Base-by-base conservation (phyloP, 768 basidiomycete genomes). In the Rhizopogon vinicolor region DNA sequence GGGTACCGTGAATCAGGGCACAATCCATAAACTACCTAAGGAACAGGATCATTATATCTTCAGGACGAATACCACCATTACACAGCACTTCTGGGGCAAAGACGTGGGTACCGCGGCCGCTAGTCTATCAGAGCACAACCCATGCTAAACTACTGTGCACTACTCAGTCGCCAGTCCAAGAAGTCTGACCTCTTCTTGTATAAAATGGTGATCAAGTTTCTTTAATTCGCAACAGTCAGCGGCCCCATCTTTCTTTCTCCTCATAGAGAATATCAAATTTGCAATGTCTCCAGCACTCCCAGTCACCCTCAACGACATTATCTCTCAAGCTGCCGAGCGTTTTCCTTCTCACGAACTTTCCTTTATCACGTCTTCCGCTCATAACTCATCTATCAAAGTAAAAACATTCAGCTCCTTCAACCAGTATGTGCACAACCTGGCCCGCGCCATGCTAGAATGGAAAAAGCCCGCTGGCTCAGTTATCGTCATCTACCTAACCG, bases 331-430 rank as follows among this genome's bases (percentile, higher is more conserved):
- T 39, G 8, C 51, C 25, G 37, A 54, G 18, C 53, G n/a, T 3
- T 54, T 52, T 7, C 53, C 53, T 33, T 37, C 33, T 2, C 50
- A 54, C 28, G 49, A 54, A 39, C 22, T 54, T 22, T 35, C 35
- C 19, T 54, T 54, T 51, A 52, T 54, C 35, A 37, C 53, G 7
- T 54, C 53, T 22, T 54, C 53, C 10, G 53, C 53, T 28, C 53
- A 54, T 9, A 22, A 54, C 16, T 52, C 53, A n/a, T 54, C 53
- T 10, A 53, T 54, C 22, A 51, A 39, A 41, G 8, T 33, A 12
- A 54, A 33, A 1, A 52, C 53, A 22, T 54, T 52, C 40, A 33
- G 29, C 31, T 39, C 53, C 4, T 54, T 54, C n/a, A 54, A 54
- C 22, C 53, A 52, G 18, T 39, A 54, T 53, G 53, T 52, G 5